Evolutionary conservation across 2,329 filamentous ascomycete genomes (phyloP).

Genomic region (Mycosphaerella arachidis): DNA sequence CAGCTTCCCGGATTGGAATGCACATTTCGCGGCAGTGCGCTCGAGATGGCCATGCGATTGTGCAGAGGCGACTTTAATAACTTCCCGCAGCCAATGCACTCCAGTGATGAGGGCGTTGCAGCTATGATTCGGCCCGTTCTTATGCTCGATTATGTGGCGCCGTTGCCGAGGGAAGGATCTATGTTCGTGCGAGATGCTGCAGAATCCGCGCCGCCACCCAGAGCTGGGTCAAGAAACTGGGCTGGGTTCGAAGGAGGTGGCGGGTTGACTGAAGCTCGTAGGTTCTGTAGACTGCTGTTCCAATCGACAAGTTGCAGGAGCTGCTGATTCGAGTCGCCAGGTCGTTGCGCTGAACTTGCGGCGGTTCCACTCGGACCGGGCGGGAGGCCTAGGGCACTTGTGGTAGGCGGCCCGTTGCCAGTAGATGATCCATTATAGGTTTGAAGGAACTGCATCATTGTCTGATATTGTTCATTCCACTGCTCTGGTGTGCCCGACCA

Average conservation of each 20-base stretch:
- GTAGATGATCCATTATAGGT: background rate
- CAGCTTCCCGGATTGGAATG: too few relatives aligned
- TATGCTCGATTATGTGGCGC: background rate
- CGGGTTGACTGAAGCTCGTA: background rate
- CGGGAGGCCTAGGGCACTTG: background rate
- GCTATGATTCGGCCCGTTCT: too few relatives aligned
- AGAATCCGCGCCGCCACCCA: background rate
- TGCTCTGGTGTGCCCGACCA: background rate
- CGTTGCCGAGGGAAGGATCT: background rate
- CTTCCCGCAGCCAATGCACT: too few relatives aligned
- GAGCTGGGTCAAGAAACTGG: background rate
- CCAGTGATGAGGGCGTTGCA: too few relatives aligned
- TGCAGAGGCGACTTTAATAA: too few relatives aligned
- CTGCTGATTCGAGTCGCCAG: background rate
- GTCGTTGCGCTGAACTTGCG: background rate
- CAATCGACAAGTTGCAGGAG: background rate
- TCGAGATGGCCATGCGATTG: too few relatives aligned
- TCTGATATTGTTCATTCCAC: background rate
- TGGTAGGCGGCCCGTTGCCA: background rate
- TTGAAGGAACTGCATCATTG: background rate
- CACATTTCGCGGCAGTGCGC: too few relatives aligned
- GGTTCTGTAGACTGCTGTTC: background rate
- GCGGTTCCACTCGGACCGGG: background rate
- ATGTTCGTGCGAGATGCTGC: background rate
- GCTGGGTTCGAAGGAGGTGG: background rate